Percentiles rank a stretch among this genome's conserved stretches.
These are phyloP conservation scores for Xylaria sp. DNA, from an alignment of 2,329 filamentous ascomycete genomes.

Conservation along the genomic window DNA sequence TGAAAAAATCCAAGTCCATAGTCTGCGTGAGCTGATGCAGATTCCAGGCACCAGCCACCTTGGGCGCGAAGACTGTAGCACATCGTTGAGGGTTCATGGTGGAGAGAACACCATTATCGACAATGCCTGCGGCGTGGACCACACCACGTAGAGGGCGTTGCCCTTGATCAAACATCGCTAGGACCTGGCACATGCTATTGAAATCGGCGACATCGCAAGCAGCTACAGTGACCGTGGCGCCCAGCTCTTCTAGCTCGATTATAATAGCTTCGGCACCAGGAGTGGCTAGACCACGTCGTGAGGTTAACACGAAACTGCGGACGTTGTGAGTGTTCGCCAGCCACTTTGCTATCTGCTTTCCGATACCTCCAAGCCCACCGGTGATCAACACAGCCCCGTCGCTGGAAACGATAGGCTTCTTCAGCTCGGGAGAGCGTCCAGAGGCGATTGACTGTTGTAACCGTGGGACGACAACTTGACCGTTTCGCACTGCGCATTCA, in stretches of 20 bases:
- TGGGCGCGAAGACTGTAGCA: constrained; percentile 41
- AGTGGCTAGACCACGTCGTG: neutral
- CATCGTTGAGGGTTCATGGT: constrained; percentile 46
- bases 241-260: neutral
- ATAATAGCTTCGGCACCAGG: neutral
- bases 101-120: constrained; percentile 45
- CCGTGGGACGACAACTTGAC: neutral
- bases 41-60: constrained; percentile 45
- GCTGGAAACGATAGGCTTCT: neutral
- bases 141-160: constrained; percentile 49
- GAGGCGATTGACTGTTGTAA: neutral
- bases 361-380: neutral
- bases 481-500: neutral
- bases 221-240: neutral
- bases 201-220: neutral
- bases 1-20: constrained; percentile 32
- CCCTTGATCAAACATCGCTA: constrained; percentile 5
- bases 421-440: neutral
- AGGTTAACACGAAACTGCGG: neutral
- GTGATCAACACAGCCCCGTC: neutral
- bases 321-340: neutral
- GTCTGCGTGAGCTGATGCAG: constrained; percentile 42
- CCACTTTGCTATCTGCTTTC: neutral
- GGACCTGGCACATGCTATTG: neutral
- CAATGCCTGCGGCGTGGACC: constrained; percentile 47